These are phyloP conservation scores for Tuber calosporum DNA, from an alignment of 495 filamentous ascomycete species.

Conservation along the genomic window DNA sequence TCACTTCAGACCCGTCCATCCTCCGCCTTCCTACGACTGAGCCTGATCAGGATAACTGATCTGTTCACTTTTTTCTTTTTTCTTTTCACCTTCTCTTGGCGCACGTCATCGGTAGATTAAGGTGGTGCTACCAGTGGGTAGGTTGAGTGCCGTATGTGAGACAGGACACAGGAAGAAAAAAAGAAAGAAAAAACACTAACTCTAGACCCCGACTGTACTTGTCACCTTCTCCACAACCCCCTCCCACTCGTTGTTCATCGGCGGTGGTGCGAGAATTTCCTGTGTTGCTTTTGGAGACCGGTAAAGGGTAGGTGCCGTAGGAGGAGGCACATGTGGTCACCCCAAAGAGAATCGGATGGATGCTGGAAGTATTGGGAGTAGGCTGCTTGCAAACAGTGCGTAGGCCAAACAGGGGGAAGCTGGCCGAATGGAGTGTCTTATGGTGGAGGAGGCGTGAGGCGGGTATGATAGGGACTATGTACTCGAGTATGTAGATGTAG, in stretches of 20 bases:
- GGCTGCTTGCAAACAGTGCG: neutral
- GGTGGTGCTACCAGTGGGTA: neutral
- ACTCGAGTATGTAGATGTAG: neutral
- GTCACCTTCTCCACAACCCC: neutral
- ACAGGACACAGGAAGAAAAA: neutral
- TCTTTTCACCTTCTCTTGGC: neutral
- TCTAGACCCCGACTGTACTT: neutral
- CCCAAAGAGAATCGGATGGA: neutral
- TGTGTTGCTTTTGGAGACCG: neutral
- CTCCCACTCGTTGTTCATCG: neutral
- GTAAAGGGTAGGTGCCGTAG: neutral
- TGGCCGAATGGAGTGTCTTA: neutral
- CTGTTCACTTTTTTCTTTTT: slow-evolving; percentile 3
- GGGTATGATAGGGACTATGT: neutral
- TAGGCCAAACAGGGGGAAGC: neutral
- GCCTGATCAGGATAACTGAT: neutral
- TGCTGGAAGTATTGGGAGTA: neutral
- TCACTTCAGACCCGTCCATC: neutral
- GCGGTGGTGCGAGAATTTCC: neutral
- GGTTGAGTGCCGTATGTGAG: slow-evolving; percentile 1
- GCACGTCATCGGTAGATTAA: neutral
- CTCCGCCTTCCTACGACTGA: neutral
- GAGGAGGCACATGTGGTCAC: neutral
- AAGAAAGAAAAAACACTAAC: neutral
- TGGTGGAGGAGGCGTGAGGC: neutral